Evolutionary conservation across 2,329 filamentous ascomycete species (phyloP), one percentile per base, ranked within the genome.

Genomic region (Neocatenulostroma microsporum): DNA sequence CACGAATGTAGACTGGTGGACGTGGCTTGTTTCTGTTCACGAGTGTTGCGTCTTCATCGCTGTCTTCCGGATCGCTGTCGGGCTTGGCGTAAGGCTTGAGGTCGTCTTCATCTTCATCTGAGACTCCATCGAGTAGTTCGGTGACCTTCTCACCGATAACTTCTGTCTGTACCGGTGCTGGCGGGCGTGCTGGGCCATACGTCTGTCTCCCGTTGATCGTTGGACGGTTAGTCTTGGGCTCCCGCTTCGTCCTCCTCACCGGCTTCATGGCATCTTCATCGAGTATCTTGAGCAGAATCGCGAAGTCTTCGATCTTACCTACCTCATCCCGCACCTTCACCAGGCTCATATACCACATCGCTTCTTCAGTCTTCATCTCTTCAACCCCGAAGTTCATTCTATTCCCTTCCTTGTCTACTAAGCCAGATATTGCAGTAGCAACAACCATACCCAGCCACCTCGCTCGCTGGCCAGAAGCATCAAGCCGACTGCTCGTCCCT

Each of bases 1-100:
- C 86, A 30, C 87, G 78, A 41, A 95, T 82, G 53, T 96, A 96
- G 54, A 98, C 87, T 1, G 91, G 91, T 0, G 86, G 75, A 40
- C 76, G 82, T 15, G 82, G 76, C 50, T 91, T 95, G 60, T 91
- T 80, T 11, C 88, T 75, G 39, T 83, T 80, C 31, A 96, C 73
- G 13, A 94, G 67, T 0, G 87, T 94, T 4, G 91, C 81, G 50
- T 98, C 93, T 24, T 95, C 88, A 39, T 95, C 87, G 0, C 86
- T 89, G 55, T 98, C 91, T 55, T 93, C 85, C 0, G 78, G 74
- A 48, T 98, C 91, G 2, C 84, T 87, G 52, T 86, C 84, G 1
- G 85, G 85, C 57, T 94, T 95, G 11, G 76, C 74, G 49, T 95
- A 94, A 1, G 84, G 75, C 2, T 77, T 67, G 1, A 96, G 66